phyloP scores from a whole-genome alignment of 805 yeast genomes.

The Tetrapisispora phaffii region DNA sequence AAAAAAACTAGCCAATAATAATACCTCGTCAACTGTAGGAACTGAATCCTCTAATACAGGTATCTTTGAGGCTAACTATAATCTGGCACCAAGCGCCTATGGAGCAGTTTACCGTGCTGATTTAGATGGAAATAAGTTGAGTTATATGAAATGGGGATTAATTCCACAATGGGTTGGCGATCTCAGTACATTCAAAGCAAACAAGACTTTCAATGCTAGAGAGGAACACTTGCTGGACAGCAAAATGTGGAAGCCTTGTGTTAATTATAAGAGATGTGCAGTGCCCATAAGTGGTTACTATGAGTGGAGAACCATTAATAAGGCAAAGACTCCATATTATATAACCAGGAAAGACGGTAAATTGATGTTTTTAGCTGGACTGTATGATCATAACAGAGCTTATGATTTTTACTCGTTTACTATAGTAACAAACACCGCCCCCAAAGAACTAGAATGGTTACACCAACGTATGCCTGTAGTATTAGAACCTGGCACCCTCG shows the following conservation, averaged over 20 bases:
- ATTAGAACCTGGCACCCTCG: conserved; percentile 45
- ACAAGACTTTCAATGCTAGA: conserved; percentile 65
- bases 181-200: conserved; percentile 24
- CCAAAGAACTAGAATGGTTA: conserved; percentile 50
- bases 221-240: conserved; percentile 42
- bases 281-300: conserved; percentile 77
- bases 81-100: conserved; percentile 50
- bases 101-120: conserved; percentile 33
- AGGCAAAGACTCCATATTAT: conserved; percentile 53
- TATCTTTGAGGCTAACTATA: conserved; percentile 28
- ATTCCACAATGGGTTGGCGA: conserved; percentile 57
- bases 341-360: conserved; percentile 43
- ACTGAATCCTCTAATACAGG: no score
- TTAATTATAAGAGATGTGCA: conserved; percentile 49
- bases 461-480: conserved; percentile 76
- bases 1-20: no score
- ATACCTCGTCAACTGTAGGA: no score
- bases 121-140: conserved; percentile 17
- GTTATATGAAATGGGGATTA: conserved; percentile 72
- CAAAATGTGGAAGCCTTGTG: conserved; percentile 36
- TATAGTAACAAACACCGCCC: conserved; percentile 66
- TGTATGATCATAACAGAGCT: conserved; percentile 29
- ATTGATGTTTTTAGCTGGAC: conserved; percentile 58
- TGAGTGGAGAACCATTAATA: conserved; percentile 52
- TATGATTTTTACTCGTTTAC: conserved; percentile 42